Conservation (phyloP, 495 filamentous ascomycete species). For the Peziza echinospora region DNA sequence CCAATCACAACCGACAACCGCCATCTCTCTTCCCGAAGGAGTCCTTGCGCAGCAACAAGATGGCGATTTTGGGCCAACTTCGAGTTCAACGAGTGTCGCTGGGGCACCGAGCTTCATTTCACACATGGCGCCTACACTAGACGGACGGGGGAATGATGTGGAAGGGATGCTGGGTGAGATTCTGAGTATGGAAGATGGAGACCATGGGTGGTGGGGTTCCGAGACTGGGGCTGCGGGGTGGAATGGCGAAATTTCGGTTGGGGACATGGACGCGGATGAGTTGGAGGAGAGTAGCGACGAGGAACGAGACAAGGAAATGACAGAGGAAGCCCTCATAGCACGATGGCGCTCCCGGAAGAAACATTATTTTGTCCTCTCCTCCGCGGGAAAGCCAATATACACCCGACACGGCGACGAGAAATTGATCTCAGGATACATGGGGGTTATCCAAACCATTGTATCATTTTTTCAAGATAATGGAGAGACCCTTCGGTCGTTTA, state of each 20-base stretch:
- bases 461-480: conserved; percentile 75
- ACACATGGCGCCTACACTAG: conserved; percentile 59
- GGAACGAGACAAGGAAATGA: conserved; percentile 28
- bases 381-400: conserved; percentile 95
- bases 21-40: conserved; percentile 18
- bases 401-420: conserved; percentile 80
- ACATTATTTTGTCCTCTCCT: conserved; percentile 88
- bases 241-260: neutral
- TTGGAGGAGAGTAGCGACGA: conserved; percentile 57
- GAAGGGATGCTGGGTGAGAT: conserved; percentile 60
- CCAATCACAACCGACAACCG: conserved; percentile 17
- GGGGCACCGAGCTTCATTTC: conserved; percentile 36
- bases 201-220: neutral
- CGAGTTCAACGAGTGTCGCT: conserved; percentile 9
- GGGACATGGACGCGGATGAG: conserved; percentile 31
- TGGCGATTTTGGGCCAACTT: conserved; percentile 1
- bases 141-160: conserved; percentile 42
- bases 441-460: conserved; percentile 86
- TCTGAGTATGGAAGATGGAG: conserved; percentile 34
- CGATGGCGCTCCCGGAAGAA: conserved; percentile 43
- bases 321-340: conserved; percentile 7
- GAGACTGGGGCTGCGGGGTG: neutral
- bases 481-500: conserved; percentile 59
- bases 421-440: conserved; percentile 76
- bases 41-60: conserved; percentile 17